phyloP scores from a whole-genome alignment of 2,329 filamentous ascomycete genomes.

The Ilyonectria mors-panacis region DNA sequence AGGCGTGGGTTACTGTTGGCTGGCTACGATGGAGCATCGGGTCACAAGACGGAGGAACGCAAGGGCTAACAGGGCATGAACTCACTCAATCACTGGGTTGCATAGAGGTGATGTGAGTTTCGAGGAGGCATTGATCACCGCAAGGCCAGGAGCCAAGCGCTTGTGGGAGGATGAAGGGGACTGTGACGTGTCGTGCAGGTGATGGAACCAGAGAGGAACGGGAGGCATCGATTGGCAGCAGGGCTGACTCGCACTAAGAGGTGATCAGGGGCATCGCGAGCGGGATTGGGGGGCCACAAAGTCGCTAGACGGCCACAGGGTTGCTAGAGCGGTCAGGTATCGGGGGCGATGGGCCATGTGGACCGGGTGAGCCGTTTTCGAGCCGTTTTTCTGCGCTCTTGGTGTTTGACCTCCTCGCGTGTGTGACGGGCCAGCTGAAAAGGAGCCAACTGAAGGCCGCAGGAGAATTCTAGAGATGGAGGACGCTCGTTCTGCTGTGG shows the following conservation, averaged over 20 bases:
- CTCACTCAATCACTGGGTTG: constrained; percentile 17
- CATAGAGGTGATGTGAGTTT: constrained; percentile 26
- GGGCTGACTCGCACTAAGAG: constrained; percentile 40
- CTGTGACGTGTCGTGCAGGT: constrained; percentile 48
- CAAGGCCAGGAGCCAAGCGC: constrained; percentile 31
- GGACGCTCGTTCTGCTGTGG: not conserved
- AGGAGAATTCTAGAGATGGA: constrained; percentile 23
- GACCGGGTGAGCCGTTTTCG: constrained; percentile 14
- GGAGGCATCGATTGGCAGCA: constrained; percentile 45
- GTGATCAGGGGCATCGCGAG: constrained; percentile 28
- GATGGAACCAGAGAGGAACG: constrained; percentile 35
- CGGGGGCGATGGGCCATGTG: constrained; percentile 5
- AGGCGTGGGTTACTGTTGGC: constrained; percentile 41
- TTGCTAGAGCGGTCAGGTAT: constrained; percentile 13
- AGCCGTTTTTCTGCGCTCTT: constrained; percentile 22
- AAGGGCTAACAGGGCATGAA: constrained; percentile 11
- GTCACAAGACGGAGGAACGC: constrained; percentile 24
- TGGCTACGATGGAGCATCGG: constrained; percentile 34
- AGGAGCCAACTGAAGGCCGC: constrained; percentile 39
- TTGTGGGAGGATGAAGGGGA: constrained; percentile 12
- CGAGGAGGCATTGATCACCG: constrained; percentile 33
- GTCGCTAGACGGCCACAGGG: constrained; percentile 9
- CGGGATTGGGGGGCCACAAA: constrained; percentile 17
- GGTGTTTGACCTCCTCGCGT: constrained; percentile 23
- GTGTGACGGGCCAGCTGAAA: constrained; percentile 33